Evolutionary conservation across 2,329 filamentous ascomycete species (phyloP), one percentile per base, ranked within the genome.

Genomic region (Monosporascus sp.): DNA sequence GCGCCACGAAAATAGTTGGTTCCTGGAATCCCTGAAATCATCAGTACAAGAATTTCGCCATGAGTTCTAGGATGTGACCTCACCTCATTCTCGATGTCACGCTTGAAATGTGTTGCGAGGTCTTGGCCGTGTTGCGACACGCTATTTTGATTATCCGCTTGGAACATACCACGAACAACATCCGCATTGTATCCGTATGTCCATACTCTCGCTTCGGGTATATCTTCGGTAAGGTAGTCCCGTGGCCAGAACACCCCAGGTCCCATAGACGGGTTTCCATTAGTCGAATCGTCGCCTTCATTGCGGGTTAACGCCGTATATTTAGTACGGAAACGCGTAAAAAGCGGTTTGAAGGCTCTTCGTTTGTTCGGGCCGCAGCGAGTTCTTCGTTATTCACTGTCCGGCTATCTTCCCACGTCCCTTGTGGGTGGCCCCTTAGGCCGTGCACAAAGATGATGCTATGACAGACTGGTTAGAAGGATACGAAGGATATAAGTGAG

Each of bases 101-200:
- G 56, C 48, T 70, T 65, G 14, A 72, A 49, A 39, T 60, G 58
- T 7, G 60, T 57, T 4, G 55, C 55, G 34, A 70, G 54, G 51
- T 70, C 64, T 42, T 50, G 55, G 50, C 68, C 66, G 59, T 74
- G 70, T 51, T 71, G 61, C 34, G 63, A 70, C 22, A 73, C 59
- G 51, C 63, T 71, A 51, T 72, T 71, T 58, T 68, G 60, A 60
- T 69, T 71, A 57, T 64, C 67, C n/a, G 67, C 60, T 56, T 68
- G 50, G 50, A 72, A 71, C 24, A 72, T 36, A 3, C 65, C 65
- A 18, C 62, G 62, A 50, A 70, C 64, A 8, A 70, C 65, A 54
- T 72, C 65, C 18, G 69, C 69, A 51, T 73, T 66, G 57, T 73
- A 74, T 39, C 71, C 70, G 52, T 72, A 74, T n/a, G 70, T 72